Evolutionary conservation across 768 basidiomycete species (phyloP), one percentile per base, ranked within the genome.

Genomic region (Fomitopsis serialis): DNA sequence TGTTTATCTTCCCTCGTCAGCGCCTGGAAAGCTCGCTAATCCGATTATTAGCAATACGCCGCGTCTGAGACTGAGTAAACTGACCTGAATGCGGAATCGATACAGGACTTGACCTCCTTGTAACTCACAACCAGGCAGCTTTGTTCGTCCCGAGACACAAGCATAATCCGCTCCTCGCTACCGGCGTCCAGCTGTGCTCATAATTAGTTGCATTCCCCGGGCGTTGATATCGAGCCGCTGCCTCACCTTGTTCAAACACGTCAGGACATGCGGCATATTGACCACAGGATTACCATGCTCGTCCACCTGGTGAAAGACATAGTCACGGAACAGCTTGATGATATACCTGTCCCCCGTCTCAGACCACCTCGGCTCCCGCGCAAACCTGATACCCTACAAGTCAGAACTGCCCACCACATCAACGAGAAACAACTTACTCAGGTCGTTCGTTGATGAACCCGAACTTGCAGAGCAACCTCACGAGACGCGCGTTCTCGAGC

Each of bases 381-480:
- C 36, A 43, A 54, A 54, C 43, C 52, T 53, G 24, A 3, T 2
- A 11, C 11, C 27, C 6, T 4, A 6, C 12, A 19, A 8, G 17
- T 50, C n/a, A 37, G 13, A 43, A 36, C 11, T 27, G 5, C 9
- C 29, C 24, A 36, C 19, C 50, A 40, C 9, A 13, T 17, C 19
- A 15, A 24, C 23, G n/a, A 9, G 37, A 22, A 52, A 34, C 17
- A 6, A 79, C 90, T 52, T 65, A 98, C 93, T 98, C 97, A 2
- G 97, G 96, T n/a, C 97, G 79, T 66, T 99, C 97, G 67, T 98
- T 98, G 73, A 99, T 98, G 70, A 99, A 98, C 0, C 93, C 93
- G 61, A 99, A 87, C 72, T 98, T 99, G 68, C 85, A 85, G 55
- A 98, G 72, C 47, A 98, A 70, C 45, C 97, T 78, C 27, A 98